Conservation (phyloP, 305 asterid species). For the Lippia alba region DNA sequence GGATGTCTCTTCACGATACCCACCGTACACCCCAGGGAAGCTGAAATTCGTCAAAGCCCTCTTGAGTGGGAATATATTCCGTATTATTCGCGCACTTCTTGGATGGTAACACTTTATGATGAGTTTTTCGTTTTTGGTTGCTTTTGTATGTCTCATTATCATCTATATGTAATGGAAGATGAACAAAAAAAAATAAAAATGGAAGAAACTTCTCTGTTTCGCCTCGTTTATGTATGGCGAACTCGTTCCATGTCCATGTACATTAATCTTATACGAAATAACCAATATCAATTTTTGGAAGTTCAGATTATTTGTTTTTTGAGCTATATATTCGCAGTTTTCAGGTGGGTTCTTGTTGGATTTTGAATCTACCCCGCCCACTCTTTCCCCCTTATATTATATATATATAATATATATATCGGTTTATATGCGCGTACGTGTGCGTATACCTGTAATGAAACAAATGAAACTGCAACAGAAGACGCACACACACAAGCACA, state of each 20-base stretch:
- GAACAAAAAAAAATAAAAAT: constrained; percentile 2
- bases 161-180: constrained; percentile 16
- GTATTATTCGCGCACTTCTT: constrained; percentile 58
- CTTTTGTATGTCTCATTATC: constrained; percentile 4
- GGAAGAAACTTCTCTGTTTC: background rate
- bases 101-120: constrained; percentile 51
- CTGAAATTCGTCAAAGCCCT: constrained; percentile 62
- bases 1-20: constrained; percentile 72
- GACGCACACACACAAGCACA: background rate
- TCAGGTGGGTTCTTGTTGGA: too few species aligned
- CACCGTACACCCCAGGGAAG: constrained; percentile 70
- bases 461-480: background rate
- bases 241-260: constrained; percentile 23
- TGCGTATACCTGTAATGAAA: background rate
- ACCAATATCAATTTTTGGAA: background rate
- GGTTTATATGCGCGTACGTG: too few species aligned
- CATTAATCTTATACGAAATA: background rate
- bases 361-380: too few species aligned
- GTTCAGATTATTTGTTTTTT: background rate
- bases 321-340: too few species aligned
- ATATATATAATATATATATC: too few species aligned
- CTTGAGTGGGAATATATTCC: constrained; percentile 55
- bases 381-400: too few species aligned
- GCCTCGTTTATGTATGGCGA: constrained; percentile 5
- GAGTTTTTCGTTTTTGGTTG: constrained; percentile 15